Percentiles rank a stretch among this genome's conserved stretches.
These are phyloP conservation scores for Tylopilus intermedius DNA, from an alignment of 768 basidiomycete species.

Conservation along the genomic window DNA sequence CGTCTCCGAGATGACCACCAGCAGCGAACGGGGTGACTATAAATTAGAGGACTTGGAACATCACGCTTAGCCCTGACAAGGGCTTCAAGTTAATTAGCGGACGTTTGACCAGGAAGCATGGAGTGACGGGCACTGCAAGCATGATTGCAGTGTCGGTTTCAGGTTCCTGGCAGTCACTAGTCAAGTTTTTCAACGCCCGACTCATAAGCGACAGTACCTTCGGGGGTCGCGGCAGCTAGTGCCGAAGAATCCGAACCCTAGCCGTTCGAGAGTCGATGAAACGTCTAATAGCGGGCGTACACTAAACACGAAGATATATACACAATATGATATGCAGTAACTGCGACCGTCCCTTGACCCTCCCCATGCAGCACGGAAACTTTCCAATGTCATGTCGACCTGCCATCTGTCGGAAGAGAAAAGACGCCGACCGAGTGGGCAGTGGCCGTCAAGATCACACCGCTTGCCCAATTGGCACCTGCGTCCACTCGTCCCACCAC, in stretches of 20 bases:
- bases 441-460: slow-evolving; percentile 16
- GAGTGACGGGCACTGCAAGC: neutral
- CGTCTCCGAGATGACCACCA: no score
- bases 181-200: neutral
- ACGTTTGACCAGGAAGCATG: neutral
- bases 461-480: slow-evolving; percentile 32
- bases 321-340: no score
- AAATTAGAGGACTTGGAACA: neutral
- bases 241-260: no score
- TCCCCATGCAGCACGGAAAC: no score
- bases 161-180: neutral
- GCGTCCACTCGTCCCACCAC: slow-evolving; percentile 40
- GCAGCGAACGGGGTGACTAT: neutral
- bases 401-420: neutral
- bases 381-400: no score
- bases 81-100: neutral
- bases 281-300: neutral
- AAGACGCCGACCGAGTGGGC: neutral
- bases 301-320: neutral
- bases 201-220: neutral
- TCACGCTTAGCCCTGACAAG: neutral
- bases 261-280: no score
- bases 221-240: no score
- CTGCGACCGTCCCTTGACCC: no score
- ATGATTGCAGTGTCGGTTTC: neutral